Evolutionary conservation across 2,329 filamentous ascomycete genomes (phyloP), one percentile per base, ranked within the genome.

Genomic region (Zarea fungicola): DNA sequence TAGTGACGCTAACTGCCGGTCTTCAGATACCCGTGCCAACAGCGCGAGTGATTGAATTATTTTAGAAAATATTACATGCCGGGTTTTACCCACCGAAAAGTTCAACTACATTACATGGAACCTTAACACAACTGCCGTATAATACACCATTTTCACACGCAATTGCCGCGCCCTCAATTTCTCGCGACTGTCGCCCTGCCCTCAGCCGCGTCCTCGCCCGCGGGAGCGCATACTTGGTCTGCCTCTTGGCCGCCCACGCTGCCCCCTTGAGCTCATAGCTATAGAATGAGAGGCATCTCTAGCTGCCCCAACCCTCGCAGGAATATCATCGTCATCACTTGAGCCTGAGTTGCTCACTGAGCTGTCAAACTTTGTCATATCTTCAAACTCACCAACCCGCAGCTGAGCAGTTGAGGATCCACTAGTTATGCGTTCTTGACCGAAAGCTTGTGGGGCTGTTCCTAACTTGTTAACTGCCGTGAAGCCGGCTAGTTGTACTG

Each of bases 221-320:
- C 39, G 39, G 16, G 31, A 36, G 23, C 45, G 45, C 37, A 42
- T 35, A 18, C 46, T 37, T 4, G 28, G 48, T 23, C 57, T 51
- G 13, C 56, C 55, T 25, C 63, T 49, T 13, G 56, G 56, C 16
- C 60, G 49, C n/a, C 57, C 53, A 5, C 60, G 55, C n/a, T n/a
- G n/a, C 2, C 62, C 50, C 6, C 58, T 45, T 4, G 26, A 5
- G 14, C 13, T 31, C 13, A 14, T 25, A 16, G 19, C 19, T 23
- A 4, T 29, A 23, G 16, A 10, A 7, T 14, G n/a, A 10, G 16
- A 10, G 53, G 23, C 55, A 41, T 6, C 25, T 42, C 8, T 36
- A 4, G 26, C 16, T 18, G 9, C 26, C 4, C 22, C 39, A 6
- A 52, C 49, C 52, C 53, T 36, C 6, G 50, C 50, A 4, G 50